phyloP scores from a whole-genome alignment of 768 basidiomycete genomes.

The Macrolepiota fuliginosa region DNA sequence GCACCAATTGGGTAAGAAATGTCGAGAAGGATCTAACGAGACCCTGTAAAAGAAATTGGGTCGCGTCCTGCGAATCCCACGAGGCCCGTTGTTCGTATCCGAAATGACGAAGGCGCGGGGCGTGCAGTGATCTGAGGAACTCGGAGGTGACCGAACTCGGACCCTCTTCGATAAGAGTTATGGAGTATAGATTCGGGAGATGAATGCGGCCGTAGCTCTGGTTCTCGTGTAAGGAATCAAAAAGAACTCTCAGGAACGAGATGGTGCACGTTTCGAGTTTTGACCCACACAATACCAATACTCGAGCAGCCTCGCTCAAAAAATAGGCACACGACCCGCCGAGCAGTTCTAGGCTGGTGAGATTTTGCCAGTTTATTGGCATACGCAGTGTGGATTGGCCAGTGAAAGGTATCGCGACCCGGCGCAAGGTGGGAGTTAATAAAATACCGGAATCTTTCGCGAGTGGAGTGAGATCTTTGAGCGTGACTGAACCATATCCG shows the following conservation, averaged over 20 bases:
- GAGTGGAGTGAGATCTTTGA: not conserved
- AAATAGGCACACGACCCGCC: not conserved
- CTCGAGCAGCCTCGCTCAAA: not conserved
- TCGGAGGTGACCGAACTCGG: not conserved
- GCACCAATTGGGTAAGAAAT: not conserved
- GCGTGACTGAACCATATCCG: no score
- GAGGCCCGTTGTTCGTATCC: not conserved
- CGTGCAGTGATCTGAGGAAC: not conserved
- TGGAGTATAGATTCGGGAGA: not conserved
- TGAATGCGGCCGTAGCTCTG: not conserved
- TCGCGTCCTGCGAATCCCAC: not conserved
- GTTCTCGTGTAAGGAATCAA: not conserved
- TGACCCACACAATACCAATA: not conserved
- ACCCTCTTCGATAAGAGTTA: not conserved
- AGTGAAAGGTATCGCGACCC: not conserved
- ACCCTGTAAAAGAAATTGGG: not conserved
- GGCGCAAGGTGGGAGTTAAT: not conserved
- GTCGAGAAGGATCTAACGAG: not conserved
- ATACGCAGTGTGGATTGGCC: not conserved
- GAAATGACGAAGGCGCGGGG: not conserved
- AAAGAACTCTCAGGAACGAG: not conserved
- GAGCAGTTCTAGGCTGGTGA: not conserved
- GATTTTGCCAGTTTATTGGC: not conserved
- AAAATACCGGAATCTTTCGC: not conserved
- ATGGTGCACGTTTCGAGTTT: not conserved